Conservation (phyloP, 345 rosid species). For the Eucalyptus tenuipes region DNA sequence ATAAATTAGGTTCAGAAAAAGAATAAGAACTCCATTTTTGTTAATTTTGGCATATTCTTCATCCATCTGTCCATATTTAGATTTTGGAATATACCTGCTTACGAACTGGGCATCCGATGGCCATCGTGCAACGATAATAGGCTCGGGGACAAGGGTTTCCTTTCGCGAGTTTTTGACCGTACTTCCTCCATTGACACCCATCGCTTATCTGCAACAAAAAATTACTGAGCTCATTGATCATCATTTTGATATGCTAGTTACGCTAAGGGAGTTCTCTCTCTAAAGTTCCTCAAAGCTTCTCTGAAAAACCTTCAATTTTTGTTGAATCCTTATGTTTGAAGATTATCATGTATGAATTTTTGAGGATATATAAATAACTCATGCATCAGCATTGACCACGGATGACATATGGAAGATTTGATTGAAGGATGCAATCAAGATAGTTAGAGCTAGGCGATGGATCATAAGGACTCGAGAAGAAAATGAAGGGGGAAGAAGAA, state of each 20-base stretch:
- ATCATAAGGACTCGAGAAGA: neutral
- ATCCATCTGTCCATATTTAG: neutral
- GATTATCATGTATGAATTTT: neutral
- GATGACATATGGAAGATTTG: neutral
- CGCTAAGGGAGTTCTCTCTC: neutral
- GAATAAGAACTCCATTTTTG: neutral
- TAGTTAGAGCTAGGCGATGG: neutral
- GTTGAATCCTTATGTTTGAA: neutral
- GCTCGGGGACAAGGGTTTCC: conserved; percentile 91
- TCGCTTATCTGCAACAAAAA: conserved; percentile 46
- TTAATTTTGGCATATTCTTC: neutral
- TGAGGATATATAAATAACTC: neutral
- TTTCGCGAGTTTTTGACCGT: conserved; percentile 85
- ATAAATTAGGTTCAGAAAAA: neutral
- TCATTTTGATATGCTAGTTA: neutral
- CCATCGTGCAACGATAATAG: conserved; percentile 87
- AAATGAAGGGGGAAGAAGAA: neutral
- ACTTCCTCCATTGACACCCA: conserved; percentile 96
- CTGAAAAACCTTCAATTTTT: neutral
- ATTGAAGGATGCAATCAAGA: neutral
- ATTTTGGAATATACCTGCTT: conserved; percentile 45
- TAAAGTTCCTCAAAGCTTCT: neutral
- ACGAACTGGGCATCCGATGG: conserved; percentile 66
- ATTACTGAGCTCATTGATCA: neutral
- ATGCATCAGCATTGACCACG: neutral